Evolutionary conservation across 352 stramenopile genomes (phyloP).

Genomic region (Phytophthora nicotianae): DNA sequence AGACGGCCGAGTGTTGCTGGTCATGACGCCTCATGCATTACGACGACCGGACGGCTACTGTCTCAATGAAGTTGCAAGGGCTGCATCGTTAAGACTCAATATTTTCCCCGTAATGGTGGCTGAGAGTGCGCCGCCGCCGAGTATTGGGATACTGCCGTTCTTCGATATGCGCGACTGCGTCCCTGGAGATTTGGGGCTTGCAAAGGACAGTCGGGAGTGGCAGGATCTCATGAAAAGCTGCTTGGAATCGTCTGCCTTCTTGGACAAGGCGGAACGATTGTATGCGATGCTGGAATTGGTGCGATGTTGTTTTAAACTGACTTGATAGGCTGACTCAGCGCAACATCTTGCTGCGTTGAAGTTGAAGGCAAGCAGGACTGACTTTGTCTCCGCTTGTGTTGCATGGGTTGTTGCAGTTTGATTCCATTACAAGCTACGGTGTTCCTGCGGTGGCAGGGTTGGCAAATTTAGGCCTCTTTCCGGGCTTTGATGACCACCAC

Average conservation of each 20-base stretch:
- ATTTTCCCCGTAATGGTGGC: conserved; percentile 78
- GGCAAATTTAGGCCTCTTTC: conserved; percentile 61
- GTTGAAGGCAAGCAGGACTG: conserved; percentile 3
- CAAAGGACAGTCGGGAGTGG: conserved; percentile 48
- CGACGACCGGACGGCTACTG: conserved; percentile 77
- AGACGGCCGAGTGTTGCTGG: conserved; percentile 71
- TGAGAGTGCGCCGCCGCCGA: conserved; percentile 68
- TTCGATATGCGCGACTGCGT: conserved; percentile 80
- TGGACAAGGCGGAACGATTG: conserved; percentile 56
- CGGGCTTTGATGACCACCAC: conserved; percentile 40
- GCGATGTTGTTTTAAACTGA: conserved; percentile 7
- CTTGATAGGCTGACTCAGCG: background rate
- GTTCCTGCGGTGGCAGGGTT: conserved; percentile 63
- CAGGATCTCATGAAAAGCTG: conserved; percentile 38
- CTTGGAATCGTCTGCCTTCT: conserved; percentile 46
- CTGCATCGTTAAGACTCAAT: conserved; percentile 57
- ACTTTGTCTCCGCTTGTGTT: conserved; percentile 1
- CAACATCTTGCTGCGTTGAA: background rate
- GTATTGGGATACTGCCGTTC: conserved; percentile 73
- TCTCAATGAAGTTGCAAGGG: conserved; percentile 78
- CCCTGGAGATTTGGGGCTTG: conserved; percentile 36
- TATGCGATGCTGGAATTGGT: conserved; percentile 73
- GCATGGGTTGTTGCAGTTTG: conserved; percentile 47
- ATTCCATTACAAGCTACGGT: conserved; percentile 66
- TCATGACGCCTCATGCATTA: conserved; percentile 83